A percentile compares a stretch with the other conserved stretches of the same genome.
These are phyloP conservation scores for Candida ipomoeae DNA, from an alignment of 805 yeast genomes.

Conservation along the genomic window DNA sequence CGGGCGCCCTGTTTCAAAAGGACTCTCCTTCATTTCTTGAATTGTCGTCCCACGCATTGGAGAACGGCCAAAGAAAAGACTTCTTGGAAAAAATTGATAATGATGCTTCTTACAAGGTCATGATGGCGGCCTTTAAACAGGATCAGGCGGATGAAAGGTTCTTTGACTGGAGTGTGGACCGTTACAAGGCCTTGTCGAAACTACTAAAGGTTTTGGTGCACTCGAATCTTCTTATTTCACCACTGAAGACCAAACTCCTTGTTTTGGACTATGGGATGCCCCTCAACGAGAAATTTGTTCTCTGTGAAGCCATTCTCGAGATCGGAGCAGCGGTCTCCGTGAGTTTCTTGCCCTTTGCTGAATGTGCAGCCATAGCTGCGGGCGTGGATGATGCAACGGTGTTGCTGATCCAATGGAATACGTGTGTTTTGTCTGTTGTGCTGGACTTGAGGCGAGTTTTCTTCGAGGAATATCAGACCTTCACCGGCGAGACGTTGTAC, in stretches of 20 bases:
- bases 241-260: slow-evolving; percentile 12
- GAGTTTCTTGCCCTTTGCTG: slow-evolving; percentile 13
- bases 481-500: slow-evolving; percentile 12
- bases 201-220: slow-evolving; percentile 8
- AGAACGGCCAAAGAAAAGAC: neutral
- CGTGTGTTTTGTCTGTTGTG: slow-evolving; percentile 9
- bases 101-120: neutral
- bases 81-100: neutral
- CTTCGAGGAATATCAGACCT: neutral
- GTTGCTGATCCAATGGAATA: slow-evolving; percentile 13
- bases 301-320: slow-evolving; percentile 11
- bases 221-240: slow-evolving; percentile 12
- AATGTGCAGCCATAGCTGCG: slow-evolving; percentile 13
- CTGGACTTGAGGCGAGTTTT: slow-evolving; percentile 10
- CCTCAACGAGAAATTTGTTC: slow-evolving; percentile 7
- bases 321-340: slow-evolving; percentile 8
- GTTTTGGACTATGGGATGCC: slow-evolving; percentile 11
- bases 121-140: slow-evolving; percentile 2
- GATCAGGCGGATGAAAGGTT: slow-evolving; percentile 5
- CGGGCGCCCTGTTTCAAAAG: neutral
- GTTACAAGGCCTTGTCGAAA: slow-evolving; percentile 7
- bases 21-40: slow-evolving; percentile 11
- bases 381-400: slow-evolving; percentile 14
- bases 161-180: slow-evolving; percentile 14
- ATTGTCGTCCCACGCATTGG: slow-evolving; percentile 12